phyloP scores from a whole-genome alignment of 2,329 filamentous ascomycete genomes.

The Epichloe bromicola region DNA sequence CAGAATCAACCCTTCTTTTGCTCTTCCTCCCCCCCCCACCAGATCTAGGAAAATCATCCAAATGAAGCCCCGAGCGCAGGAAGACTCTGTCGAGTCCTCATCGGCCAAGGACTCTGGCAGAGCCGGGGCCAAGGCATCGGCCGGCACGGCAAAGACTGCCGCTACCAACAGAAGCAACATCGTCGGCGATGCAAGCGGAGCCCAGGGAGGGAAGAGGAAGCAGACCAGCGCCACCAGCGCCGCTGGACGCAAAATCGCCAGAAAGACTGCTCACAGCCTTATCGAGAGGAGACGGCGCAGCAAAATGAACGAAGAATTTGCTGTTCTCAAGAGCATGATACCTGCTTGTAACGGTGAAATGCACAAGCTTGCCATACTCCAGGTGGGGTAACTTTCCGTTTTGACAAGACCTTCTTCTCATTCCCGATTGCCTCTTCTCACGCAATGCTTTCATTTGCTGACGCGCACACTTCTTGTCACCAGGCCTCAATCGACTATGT shows the following conservation, averaged over 20 bases:
- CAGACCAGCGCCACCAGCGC: constrained; percentile 63
- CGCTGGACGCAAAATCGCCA: constrained; percentile 84
- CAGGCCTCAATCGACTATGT: constrained; percentile 95
- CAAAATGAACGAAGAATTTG: constrained; percentile 99
- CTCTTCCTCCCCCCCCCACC: constrained; percentile 88
- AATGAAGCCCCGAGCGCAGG: constrained; percentile 62
- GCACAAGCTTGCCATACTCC: constrained; percentile 92
- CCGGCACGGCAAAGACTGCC: constrained; percentile 10
- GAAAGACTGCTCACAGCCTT: constrained; percentile 90
- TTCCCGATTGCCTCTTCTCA: neutral
- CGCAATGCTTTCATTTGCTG: neutral
- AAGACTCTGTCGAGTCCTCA: constrained; percentile 17
- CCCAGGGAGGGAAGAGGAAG: constrained; percentile 55
- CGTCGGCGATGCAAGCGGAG: constrained; percentile 7
- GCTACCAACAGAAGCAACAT: constrained; percentile 5
- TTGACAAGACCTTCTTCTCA: neutral
- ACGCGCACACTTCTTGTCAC: neutral
- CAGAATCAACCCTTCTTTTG: constrained; percentile 49
- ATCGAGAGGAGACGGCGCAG: constrained; percentile 82
- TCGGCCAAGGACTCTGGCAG: constrained; percentile 14
- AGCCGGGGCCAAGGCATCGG: constrained; percentile 10
- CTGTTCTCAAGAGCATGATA: constrained; percentile 85
- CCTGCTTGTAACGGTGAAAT: constrained; percentile 93
- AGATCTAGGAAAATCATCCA: constrained; percentile 93
- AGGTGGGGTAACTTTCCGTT: constrained; percentile 42